A percentile compares a stretch with the other conserved stretches of the same genome.
Evolutionary conservation across 2,329 filamentous ascomycete genomes (phyloP).

Genomic region (Ploettnerulaceae sp.): DNA sequence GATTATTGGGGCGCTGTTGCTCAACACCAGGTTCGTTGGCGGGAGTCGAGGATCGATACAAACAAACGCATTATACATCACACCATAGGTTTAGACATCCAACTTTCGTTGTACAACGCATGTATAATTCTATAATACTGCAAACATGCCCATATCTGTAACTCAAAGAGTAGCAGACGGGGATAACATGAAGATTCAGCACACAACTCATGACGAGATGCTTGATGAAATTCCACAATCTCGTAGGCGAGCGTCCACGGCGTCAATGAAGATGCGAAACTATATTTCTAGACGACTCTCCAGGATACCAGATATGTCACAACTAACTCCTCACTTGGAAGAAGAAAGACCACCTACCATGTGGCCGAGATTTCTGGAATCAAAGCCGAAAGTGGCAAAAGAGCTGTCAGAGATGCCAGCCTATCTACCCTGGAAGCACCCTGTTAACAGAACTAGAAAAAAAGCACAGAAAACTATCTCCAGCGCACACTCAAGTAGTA

Average conservation of each 20-base stretch:
- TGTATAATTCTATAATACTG: background rate
- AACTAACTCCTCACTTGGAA: background rate
- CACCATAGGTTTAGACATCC: background rate
- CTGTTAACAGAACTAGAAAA: background rate
- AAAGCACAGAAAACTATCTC: background rate
- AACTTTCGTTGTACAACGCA: background rate
- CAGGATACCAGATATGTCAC: background rate
- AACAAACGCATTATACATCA: background rate
- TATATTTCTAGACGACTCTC: slow-evolving; percentile 5
- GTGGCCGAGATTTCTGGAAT: background rate
- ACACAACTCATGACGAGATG: slow-evolving; percentile 12
- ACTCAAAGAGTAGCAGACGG: background rate
- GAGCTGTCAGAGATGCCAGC: background rate
- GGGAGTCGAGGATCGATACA: background rate
- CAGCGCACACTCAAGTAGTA: slow-evolving; percentile 3
- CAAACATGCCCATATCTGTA: background rate
- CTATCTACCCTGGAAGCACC: background rate
- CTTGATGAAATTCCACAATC: background rate
- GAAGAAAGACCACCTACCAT: background rate
- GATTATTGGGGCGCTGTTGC: background rate
- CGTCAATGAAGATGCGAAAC: slow-evolving; percentile 1
- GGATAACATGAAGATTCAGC: slow-evolving; percentile 13
- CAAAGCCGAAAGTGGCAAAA: background rate
- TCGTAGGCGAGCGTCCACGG: background rate
- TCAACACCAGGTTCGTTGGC: background rate